Base-by-base conservation (phyloP, 2,329 filamentous ascomycete genomes). In the Alternaria arbusti region DNA sequence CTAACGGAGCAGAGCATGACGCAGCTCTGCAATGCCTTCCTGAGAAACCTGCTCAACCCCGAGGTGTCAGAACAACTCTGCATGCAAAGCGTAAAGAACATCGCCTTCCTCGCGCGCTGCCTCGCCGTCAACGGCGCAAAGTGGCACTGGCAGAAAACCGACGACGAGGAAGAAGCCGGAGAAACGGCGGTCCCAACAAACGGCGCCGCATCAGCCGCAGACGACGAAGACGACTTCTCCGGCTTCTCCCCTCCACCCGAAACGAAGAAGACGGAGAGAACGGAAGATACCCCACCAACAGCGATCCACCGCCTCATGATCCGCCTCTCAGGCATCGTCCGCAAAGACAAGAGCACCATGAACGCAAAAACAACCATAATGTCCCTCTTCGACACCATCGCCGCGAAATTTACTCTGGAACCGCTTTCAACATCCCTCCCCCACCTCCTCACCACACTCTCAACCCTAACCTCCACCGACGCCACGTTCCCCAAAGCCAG, bases 401-500 rank as follows among this genome's bases (percentile, higher is more conserved):
- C 88, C 69, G 86, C 86, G 56, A 88, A 89, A 45, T 84, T 92
- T 2, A 83, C 89, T 0, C 75, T 82, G 1, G 81, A 86, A 3
- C 83, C 88, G 4, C 84, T 95, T 9, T 77, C 83, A 1, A 85
- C 88, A 0, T 90, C 89, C 1, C 84, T 96, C 17, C 87, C 89
- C 67, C 84, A 84, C 25, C 84, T 92, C 47, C 84, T 93, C 1
- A 83, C 88, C 6, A 90, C 90, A 0, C 86, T 98, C 6, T 90
- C 95, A 75, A 92, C 96, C 76, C 84, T 99, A 40, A 96, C 94
- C 0, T 94, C 97, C 77, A 86, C 91, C 2, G 87, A 88, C 2
- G 93, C 95, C 54, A 88, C 91, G 0, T 82, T 87, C 13, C 92
- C 93, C 0, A 89, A 89, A 67, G 91, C 90, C 23, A 64, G 66